These are phyloP conservation scores for Selaginella tamariscina DNA, from an alignment of 75 land plant genomes.

Conservation along the genomic window DNA sequence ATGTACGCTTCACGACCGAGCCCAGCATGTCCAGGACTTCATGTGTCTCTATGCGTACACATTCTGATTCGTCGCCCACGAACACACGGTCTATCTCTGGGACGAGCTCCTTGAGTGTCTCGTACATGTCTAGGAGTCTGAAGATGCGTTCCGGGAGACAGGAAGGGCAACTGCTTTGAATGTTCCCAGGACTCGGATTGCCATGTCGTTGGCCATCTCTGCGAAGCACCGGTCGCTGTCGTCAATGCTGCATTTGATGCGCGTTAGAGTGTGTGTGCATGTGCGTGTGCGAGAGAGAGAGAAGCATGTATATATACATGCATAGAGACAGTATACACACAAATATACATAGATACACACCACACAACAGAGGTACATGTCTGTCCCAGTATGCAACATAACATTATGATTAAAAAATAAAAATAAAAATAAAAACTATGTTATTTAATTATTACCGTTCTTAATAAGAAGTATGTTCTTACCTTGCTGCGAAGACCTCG, in stretches of 20 bases:
- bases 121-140: slow-evolving; percentile 68
- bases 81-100: slow-evolving; percentile 40
- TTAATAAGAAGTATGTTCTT: too few species aligned
- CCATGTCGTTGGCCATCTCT: slow-evolving; percentile 36
- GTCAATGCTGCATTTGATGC: too few species aligned
- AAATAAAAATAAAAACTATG: too few species aligned
- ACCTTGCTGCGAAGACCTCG: slow-evolving; percentile 31
- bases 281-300: too few species aligned
- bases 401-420: too few species aligned
- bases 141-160: slow-evolving; percentile 66
- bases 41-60: slow-evolving; percentile 34
- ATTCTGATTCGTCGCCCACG: slow-evolving; percentile 18
- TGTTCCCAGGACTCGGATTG: slow-evolving; percentile 62
- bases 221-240: slow-evolving; percentile 25
- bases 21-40: slow-evolving; percentile 44
- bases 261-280: too few species aligned
- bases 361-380: too few species aligned
- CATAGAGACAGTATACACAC: too few species aligned
- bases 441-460: too few species aligned
- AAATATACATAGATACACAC: too few species aligned
- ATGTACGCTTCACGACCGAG: slow-evolving; percentile 45
- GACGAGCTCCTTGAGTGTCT: slow-evolving; percentile 37
- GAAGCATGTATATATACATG: too few species aligned
- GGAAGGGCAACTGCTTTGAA: slow-evolving; percentile 51
- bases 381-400: too few species aligned